Conservation (phyloP, 345 rosid species). For the Citrus reticulata region DNA sequence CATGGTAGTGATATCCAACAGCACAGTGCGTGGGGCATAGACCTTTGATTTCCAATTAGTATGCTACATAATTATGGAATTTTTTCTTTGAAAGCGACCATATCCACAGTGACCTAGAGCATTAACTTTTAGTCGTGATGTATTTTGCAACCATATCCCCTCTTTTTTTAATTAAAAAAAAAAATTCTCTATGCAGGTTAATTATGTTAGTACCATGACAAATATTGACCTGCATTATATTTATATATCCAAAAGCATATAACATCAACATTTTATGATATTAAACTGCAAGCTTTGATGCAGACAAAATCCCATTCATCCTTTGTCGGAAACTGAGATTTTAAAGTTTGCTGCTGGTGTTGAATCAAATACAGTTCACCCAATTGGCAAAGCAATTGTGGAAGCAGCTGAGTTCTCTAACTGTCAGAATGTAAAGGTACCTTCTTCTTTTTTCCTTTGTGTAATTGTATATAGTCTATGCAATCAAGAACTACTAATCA, state of each 20-base stretch:
- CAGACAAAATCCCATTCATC: conserved; percentile 40
- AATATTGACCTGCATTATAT: not conserved
- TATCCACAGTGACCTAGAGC: not conserved
- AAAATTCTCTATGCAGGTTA: not conserved
- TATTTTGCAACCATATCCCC: too few relatives aligned
- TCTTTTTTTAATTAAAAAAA: not conserved
- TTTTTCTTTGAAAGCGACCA: not conserved
- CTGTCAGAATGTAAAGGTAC: conserved; percentile 54
- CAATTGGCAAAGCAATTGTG: conserved; percentile 90
- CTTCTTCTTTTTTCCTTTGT: not conserved
- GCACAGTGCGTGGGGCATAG: not conserved
- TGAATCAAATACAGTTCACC: conserved; percentile 88
- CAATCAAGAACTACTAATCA: not conserved
- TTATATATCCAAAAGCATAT: not conserved
- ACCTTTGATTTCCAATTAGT: not conserved
- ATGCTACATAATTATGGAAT: not conserved
- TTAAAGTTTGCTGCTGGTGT: conserved; percentile 87
- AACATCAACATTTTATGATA: not conserved
- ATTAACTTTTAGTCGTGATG: not conserved
- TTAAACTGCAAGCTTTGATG: conserved; percentile 20
- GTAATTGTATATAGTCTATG: not conserved
- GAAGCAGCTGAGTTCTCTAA: conserved; percentile 64
- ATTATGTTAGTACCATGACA: not conserved
- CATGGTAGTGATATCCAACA: not conserved
- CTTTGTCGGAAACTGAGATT: conserved; percentile 67